phyloP scores from a whole-genome alignment of 108 stramenopile genomes.

The Skeletonema costatum region DNA sequence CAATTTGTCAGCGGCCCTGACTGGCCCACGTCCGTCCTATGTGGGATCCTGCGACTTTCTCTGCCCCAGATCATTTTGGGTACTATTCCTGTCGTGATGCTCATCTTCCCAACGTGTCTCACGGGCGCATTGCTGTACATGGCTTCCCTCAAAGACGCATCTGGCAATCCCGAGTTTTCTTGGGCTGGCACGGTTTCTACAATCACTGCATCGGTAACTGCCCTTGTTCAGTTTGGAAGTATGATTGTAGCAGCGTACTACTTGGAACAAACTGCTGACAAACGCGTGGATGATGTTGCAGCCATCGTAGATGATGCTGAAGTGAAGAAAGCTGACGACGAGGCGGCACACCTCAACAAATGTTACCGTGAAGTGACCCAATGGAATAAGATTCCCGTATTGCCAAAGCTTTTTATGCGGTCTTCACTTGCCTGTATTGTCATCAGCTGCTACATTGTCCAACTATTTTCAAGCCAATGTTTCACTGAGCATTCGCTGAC shows the following conservation, averaged over 20 bases:
- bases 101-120: constrained; percentile 61
- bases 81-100: constrained; percentile 57
- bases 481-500: constrained; percentile 54
- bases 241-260: constrained; percentile 65
- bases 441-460: constrained; percentile 57
- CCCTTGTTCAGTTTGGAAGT: constrained; percentile 56
- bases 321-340: constrained; percentile 48
- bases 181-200: constrained; percentile 57
- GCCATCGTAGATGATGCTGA: constrained; percentile 42
- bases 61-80: constrained; percentile 66
- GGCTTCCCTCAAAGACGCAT: constrained; percentile 37
- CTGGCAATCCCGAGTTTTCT: constrained; percentile 40
- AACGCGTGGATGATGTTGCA: constrained; percentile 47
- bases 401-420: constrained; percentile 26
- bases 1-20: background rate
- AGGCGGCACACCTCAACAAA: constrained; percentile 40
- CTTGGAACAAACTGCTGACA: constrained; percentile 47
- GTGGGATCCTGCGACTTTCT: constrained; percentile 63
- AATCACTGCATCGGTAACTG: constrained; percentile 47
- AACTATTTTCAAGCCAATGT: constrained; percentile 44
- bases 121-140: constrained; percentile 64
- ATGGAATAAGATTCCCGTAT: constrained; percentile 37
- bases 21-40: constrained; percentile 63
- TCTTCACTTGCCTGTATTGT: constrained; percentile 32
- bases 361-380: constrained; percentile 47